These are phyloP conservation scores for Basipetospora chlamydospora DNA, from an alignment of 2,329 filamentous ascomycete genomes.

Conservation along the genomic window DNA sequence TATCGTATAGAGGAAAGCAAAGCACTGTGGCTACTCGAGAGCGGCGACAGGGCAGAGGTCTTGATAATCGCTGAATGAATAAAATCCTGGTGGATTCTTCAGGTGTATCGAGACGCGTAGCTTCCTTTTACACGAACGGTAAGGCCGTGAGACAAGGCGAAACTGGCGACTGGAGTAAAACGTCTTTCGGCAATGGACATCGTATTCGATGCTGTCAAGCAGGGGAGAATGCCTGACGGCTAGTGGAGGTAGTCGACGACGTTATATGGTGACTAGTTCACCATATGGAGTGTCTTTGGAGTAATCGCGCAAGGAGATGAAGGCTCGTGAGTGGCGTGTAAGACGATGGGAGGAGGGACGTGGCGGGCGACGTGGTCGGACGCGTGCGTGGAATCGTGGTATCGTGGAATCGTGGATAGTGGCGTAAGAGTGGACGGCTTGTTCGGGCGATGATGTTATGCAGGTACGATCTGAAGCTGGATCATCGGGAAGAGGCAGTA, in stretches of 20 bases:
- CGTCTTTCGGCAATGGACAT: constrained; percentile 43
- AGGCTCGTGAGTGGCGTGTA: background rate
- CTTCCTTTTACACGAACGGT: constrained; percentile 30
- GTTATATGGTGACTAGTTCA: constrained; percentile 4
- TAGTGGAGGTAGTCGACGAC: background rate
- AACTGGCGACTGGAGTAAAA: constrained; percentile 47
- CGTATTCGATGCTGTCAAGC: constrained; percentile 16
- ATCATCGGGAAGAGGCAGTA: constrained; percentile 1
- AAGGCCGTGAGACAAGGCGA: constrained; percentile 44
- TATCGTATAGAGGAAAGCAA: constrained; percentile 19
- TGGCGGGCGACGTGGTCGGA: too few species aligned
- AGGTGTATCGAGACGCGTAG: constrained; percentile 22
- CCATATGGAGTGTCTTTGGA: background rate
- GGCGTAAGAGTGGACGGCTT: background rate
- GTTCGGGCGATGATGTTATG: constrained; percentile 2
- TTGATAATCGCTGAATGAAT: constrained; percentile 23
- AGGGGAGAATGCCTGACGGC: background rate
- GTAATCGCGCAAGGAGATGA: background rate
- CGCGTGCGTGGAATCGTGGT: background rate
- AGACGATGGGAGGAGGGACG: background rate
- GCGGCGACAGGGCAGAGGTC: constrained; percentile 21
- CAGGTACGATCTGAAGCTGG: constrained; percentile 5
- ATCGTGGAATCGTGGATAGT: constrained; percentile 1
- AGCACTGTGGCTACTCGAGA: constrained; percentile 25
- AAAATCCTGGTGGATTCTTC: constrained; percentile 25